phyloP scores from a whole-genome alignment of 495 filamentous ascomycete species.

The Penicillium pancosmium region DNA sequence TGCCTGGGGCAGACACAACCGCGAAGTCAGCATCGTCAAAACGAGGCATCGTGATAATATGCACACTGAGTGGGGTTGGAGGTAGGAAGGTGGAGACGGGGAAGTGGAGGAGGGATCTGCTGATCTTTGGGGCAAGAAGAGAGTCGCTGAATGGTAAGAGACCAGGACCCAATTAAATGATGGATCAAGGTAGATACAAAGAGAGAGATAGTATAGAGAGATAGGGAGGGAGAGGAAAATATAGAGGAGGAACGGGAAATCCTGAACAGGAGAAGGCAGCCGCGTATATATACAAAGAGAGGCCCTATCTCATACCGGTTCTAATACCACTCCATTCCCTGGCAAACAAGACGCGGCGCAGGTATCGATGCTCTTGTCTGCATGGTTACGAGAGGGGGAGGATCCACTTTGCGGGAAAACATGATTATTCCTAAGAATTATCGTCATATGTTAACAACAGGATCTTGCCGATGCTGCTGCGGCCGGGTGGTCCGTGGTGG shows the following conservation, averaged over 20 bases:
- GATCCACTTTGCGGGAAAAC: constrained; percentile 35
- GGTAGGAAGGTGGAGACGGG: constrained; percentile 16
- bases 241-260: constrained; percentile 10
- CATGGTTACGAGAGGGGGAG: constrained; percentile 14
- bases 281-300: constrained; percentile 17
- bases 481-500: constrained; percentile 18
- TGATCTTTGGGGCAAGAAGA: background rate
- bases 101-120: background rate
- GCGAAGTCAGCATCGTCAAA: constrained; percentile 62
- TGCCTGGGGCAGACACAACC: constrained; percentile 39
- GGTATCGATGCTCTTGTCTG: constrained; percentile 6
- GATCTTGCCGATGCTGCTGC: constrained; percentile 10
- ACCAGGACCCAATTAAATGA: constrained; percentile 9
- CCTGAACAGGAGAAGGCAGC: constrained; percentile 1
- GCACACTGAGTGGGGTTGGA: constrained; percentile 5
- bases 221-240: constrained; percentile 2
- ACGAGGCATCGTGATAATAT: constrained; percentile 57
- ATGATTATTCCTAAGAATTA: constrained; percentile 45
- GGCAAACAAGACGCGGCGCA: constrained; percentile 11
- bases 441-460: constrained; percentile 41
- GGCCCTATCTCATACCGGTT: constrained; percentile 8
- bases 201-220: background rate
- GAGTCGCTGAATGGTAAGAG: constrained; percentile 9
- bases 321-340: constrained; percentile 21
- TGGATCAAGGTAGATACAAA: background rate